phyloP scores from a whole-genome alignment of 139 green algal species.

The Chlorella sp. region DNA sequence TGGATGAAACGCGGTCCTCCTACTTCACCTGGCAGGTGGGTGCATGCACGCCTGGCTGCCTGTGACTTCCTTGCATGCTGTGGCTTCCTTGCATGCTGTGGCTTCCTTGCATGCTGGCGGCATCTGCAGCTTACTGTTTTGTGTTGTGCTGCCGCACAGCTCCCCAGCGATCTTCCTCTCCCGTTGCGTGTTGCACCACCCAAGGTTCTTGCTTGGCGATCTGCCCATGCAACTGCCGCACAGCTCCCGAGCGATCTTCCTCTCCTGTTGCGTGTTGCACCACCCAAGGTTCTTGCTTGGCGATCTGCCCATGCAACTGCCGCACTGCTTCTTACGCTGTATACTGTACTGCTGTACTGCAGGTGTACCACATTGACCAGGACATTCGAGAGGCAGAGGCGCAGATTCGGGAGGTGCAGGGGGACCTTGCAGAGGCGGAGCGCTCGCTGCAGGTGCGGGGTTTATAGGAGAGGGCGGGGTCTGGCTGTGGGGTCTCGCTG shows the following conservation, averaged over 20 bases:
- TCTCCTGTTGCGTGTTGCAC: no score
- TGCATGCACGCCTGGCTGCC: background rate
- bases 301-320: no score
- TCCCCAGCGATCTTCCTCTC: background rate
- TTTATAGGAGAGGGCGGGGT: no score
- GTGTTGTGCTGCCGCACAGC: no score
- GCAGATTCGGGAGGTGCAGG: conserved; percentile 34
- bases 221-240: no score
- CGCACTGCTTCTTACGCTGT: background rate
- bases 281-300: no score
- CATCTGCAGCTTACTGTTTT: no score
- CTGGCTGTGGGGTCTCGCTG: no score
- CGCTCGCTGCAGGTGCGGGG: conserved; percentile 22
- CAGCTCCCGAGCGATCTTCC: no score
- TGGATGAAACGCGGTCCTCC: conserved; percentile 48
- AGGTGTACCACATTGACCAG: conserved; percentile 81
- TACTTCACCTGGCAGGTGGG: conserved; percentile 49
- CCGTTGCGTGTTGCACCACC: no score
- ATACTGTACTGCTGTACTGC: conserved; percentile 3
- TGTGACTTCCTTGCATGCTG: background rate
- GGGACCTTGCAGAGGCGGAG: conserved; percentile 32
- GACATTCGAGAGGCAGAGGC: conserved; percentile 43
- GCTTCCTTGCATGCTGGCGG: no score
- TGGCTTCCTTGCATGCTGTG: background rate
- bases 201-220: no score